Evolutionary conservation across 306 rosid genomes (phyloP).

Genomic region (Casuarina glauca): DNA sequence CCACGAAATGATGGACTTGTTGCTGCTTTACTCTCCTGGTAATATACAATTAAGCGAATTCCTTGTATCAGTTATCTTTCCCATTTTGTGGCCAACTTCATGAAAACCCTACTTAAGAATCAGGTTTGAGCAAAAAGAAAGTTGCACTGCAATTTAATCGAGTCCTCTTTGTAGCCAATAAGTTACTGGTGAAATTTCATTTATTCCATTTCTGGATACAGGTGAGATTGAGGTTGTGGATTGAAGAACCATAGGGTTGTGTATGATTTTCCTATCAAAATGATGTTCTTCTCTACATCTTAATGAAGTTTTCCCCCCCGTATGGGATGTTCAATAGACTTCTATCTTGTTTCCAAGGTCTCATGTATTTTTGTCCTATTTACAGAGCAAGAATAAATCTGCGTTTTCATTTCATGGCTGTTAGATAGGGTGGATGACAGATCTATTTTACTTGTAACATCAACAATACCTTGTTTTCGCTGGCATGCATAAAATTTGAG

Average conservation of each 20-base stretch:
- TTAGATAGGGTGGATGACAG: not conserved
- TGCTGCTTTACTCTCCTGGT: not conserved
- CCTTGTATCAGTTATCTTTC: not conserved
- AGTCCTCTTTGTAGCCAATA: not conserved
- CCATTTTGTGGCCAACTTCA: not conserved
- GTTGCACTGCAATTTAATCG: too few relatives aligned
- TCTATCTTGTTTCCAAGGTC: not conserved
- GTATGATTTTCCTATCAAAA: not conserved
- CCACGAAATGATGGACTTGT: not conserved
- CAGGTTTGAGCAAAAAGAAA: not conserved
- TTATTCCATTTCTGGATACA: not conserved
- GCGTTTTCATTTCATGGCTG: not conserved
- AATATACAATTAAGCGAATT: not conserved
- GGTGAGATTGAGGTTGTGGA: not conserved
- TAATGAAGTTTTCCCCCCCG: not conserved
- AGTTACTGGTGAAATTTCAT: not conserved
- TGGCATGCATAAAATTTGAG: not conserved
- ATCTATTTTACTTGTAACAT: not conserved
- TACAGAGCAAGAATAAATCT: not conserved
- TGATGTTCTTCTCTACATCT: not conserved
- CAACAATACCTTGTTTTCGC: not conserved
- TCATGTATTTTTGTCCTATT: not conserved
- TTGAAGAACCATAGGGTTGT: not conserved
- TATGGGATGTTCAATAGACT: not conserved
- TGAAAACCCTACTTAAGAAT: not conserved